phyloP scores from a whole-genome alignment of 306 rosid species.

The Trifolium dubium region DNA sequence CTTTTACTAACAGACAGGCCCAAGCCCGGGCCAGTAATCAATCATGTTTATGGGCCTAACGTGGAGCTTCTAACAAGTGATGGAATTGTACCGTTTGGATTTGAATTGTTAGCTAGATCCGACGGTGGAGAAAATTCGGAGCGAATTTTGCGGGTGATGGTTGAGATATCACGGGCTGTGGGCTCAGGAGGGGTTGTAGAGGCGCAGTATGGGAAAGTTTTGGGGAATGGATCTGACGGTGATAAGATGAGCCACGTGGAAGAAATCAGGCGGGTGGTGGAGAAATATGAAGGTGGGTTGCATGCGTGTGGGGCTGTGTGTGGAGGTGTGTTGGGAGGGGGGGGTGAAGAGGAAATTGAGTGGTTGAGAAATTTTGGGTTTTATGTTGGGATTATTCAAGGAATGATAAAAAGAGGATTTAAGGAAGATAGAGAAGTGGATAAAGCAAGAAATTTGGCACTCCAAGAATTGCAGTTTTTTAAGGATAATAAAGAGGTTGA shows the following conservation, averaged over 20 bases:
- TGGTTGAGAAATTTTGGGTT: constrained; percentile 54
- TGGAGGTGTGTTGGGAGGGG: constrained; percentile 78
- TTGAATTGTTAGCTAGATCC: constrained; percentile 51
- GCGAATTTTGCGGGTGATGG: constrained; percentile 50
- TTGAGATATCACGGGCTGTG: constrained; percentile 64
- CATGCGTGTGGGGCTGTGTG: constrained; percentile 77
- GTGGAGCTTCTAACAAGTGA: constrained; percentile 59
- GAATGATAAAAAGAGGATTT: constrained; percentile 40
- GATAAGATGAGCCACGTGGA: constrained; percentile 3
- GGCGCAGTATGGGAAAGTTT: constrained; percentile 39
- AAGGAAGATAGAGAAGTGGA: constrained; percentile 1
- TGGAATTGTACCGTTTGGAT: constrained; percentile 59
- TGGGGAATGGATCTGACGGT: constrained; percentile 8
- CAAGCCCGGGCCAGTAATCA: background rate
- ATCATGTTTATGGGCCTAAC: constrained; percentile 37
- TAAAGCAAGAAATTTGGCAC: constrained; percentile 49
- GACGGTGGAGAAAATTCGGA: constrained; percentile 43
- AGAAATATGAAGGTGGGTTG: constrained; percentile 60
- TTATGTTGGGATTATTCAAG: constrained; percentile 54
- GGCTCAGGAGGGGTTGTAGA: constrained; percentile 60
- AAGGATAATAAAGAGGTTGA: constrained; percentile 39
- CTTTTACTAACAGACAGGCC: constrained; percentile 48
- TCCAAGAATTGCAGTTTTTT: constrained; percentile 50
- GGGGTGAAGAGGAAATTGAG: constrained; percentile 60
- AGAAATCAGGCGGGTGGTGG: constrained; percentile 5